phyloP scores from a whole-genome alignment of 1,284 basidiomycete genomes.

The Malassezia furfur region DNA sequence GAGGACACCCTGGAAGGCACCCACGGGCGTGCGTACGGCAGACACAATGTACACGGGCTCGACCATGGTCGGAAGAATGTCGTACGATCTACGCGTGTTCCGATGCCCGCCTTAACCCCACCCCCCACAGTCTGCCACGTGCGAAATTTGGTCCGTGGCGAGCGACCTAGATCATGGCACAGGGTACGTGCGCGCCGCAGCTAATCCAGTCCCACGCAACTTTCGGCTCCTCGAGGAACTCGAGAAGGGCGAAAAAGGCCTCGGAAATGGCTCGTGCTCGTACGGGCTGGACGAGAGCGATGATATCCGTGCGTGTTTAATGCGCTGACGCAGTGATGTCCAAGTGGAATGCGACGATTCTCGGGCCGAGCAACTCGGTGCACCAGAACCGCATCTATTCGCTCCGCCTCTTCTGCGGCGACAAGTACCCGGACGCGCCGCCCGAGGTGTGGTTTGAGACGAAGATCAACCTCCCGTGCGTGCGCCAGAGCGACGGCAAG shows the following conservation, averaged over 20 bases:
- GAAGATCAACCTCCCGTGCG: slow-evolving; percentile 90
- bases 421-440: slow-evolving; percentile 68
- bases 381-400: slow-evolving; percentile 98
- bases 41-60: slow-evolving; percentile 81
- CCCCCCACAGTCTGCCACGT: too few species aligned
- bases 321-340: slow-evolving; percentile 58
- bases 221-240: slow-evolving; percentile 84
- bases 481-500: slow-evolving; percentile 63
- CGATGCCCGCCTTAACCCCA: too few species aligned
- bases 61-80: background rate
- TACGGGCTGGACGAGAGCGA: slow-evolving; percentile 58
- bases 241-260: slow-evolving; percentile 98
- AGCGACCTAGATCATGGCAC: background rate
- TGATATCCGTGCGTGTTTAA: slow-evolving; percentile 36
- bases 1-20: slow-evolving; percentile 79
- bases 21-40: slow-evolving; percentile 87
- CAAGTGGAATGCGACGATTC: slow-evolving; percentile 97
- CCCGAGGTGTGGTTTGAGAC: slow-evolving; percentile 77
- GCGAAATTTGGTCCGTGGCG: too few species aligned
- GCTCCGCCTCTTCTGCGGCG: slow-evolving; percentile 77
- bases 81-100: background rate
- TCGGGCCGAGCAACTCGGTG: slow-evolving; percentile 84
- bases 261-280: slow-evolving; percentile 92
- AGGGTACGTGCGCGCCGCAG: slow-evolving; percentile 5
- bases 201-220: slow-evolving; percentile 72